Base-by-base conservation (phyloP, 2,329 filamentous ascomycete species). In the Penicillium occitanis region DNA sequence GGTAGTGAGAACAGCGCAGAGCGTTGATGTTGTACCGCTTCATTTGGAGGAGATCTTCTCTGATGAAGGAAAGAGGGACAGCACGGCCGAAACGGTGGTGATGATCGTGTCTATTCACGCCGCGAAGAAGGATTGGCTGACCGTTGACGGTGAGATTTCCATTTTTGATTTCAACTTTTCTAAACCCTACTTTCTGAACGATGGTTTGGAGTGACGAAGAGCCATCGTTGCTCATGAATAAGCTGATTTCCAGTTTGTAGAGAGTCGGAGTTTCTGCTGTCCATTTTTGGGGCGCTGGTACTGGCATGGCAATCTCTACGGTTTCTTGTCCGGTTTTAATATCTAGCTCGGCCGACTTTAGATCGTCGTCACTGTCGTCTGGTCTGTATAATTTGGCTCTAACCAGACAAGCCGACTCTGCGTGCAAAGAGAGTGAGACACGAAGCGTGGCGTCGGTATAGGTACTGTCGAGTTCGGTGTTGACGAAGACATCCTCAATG, bases 1-100 rank as follows among this genome's bases (percentile, higher is more conserved):
- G 87, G 67, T 91, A 88, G 72, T 92, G 90, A 1, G 85, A 88
- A 61, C 86, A 88, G 0, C 90, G 86, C 5, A 92, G 81, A 0
- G 89, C 87, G 69, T 92, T 91, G 77, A 91, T 83, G 70, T 91
- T 91, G 79, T 90, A 84, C 6, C 77, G 80, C 75, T 91, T 91
- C 88, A 91, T 91, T 3, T 87, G 78, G 1, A 88, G 71, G 1
- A 91, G 79, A 69, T 91, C 89, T 14, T 80, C 76, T 68, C 84
- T 83, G 72, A 90, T 84, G 28, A 85, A 89, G 1, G 88, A 85
- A 6, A 85, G 75, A 0, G 88, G 87, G 0, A 91, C 87, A 0
- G 88, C 83, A 0, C 89, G 86, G 2, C 89, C 89, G 33, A 83
- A 83, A 11, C 78, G 77, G 0, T 88, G 87, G 70, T 91, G 88